Conservation (phyloP, 179 eudicot genomes). For the Silene coronaria region DNA sequence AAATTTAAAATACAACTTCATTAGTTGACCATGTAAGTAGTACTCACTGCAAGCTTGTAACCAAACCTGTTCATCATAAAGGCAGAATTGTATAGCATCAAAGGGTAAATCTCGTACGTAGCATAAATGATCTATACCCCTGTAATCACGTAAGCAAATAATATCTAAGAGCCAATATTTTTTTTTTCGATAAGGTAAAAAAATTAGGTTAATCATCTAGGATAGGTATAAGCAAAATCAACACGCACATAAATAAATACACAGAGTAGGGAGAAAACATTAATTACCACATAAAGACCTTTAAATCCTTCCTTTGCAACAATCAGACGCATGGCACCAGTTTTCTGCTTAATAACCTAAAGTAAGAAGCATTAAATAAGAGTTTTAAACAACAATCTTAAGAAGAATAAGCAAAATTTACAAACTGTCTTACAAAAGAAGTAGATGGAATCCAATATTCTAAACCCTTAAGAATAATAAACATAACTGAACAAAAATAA, state of each 20-base stretch:
- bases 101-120: slow-evolving; percentile 91
- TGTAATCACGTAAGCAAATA: slow-evolving; percentile 26
- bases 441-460: no score
- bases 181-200: no score
- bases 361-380: slow-evolving; percentile 1
- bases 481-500: no score
- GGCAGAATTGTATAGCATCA: slow-evolving; percentile 89
- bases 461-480: no score
- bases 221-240: neutral
- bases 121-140: slow-evolving; percentile 83
- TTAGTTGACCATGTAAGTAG: slow-evolving; percentile 7
- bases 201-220: no score
- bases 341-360: slow-evolving; percentile 93
- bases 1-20: no score
- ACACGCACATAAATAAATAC: neutral
- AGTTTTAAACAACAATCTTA: no score
- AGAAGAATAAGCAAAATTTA: no score
- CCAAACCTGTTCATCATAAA: slow-evolving; percentile 84
- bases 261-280: slow-evolving; percentile 17
- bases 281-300: slow-evolving; percentile 90
- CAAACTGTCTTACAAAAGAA: no score
- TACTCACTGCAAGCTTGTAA: slow-evolving; percentile 72
- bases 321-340: slow-evolving; percentile 77
- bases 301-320: slow-evolving; percentile 78
- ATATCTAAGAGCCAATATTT: slow-evolving; percentile 4